A percentile compares a stretch with the other conserved stretches of the same genome.
Conservation (phyloP, 2,329 filamentous ascomycete genomes). For the Anisogramma anomala region DNA sequence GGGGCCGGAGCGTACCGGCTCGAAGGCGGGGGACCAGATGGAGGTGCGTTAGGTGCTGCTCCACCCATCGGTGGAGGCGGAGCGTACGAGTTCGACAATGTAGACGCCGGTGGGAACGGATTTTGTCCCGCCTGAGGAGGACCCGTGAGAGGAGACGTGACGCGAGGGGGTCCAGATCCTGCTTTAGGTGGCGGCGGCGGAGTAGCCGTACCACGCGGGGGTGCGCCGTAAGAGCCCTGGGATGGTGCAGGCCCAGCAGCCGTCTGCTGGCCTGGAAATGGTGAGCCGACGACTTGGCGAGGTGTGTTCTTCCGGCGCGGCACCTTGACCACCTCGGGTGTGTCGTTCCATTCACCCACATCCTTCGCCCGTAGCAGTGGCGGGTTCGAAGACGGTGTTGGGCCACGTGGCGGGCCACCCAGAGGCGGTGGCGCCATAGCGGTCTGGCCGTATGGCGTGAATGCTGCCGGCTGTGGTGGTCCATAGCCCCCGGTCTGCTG, state of each 20-base stretch:
- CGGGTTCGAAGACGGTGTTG: slow-evolving; percentile 53
- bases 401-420: slow-evolving; percentile 39
- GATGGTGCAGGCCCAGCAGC: slow-evolving; percentile 31
- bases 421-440: slow-evolving; percentile 20
- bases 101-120: slow-evolving; percentile 40
- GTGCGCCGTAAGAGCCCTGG: slow-evolving; percentile 42
- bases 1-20: slow-evolving; percentile 67
- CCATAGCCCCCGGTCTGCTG: slow-evolving; percentile 10
- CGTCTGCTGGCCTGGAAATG: slow-evolving; percentile 56
- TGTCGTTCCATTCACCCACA: slow-evolving; percentile 85
- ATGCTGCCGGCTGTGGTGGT: slow-evolving; percentile 23
- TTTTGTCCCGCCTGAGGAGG: slow-evolving; percentile 37
- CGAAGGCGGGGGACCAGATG: slow-evolving; percentile 54
- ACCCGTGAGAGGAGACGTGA: slow-evolving; percentile 59
- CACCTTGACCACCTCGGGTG: slow-evolving; percentile 75
- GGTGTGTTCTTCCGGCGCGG: slow-evolving; percentile 65
- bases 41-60: slow-evolving; percentile 44
- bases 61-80: slow-evolving; percentile 37
- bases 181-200: slow-evolving; percentile 73
- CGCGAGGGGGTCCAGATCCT: slow-evolving; percentile 54
- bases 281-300: slow-evolving; percentile 57
- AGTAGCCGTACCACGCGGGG: slow-evolving; percentile 49
- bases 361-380: slow-evolving; percentile 61
- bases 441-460: slow-evolving; percentile 27
- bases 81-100: slow-evolving; percentile 52